Percentiles rank a stretch among this genome's conserved stretches.
Conservation (phyloP, 2,329 filamentous ascomycete species). For the Colletotrichum lentis region DNA sequence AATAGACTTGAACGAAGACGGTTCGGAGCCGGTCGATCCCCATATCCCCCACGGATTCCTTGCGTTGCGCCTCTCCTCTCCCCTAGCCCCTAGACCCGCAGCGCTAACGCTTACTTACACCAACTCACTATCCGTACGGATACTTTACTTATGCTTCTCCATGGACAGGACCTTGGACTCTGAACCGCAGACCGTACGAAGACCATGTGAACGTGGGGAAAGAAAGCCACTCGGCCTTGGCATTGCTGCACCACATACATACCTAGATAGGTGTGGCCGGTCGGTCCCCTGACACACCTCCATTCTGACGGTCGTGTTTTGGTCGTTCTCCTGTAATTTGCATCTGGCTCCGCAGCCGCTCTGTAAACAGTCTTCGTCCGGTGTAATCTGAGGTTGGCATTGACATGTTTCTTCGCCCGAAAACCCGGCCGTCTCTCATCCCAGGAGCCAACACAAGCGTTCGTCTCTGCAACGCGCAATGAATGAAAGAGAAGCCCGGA, state of each 20-base stretch:
- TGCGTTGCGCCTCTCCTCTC: neutral
- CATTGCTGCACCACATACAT: conserved; percentile 26
- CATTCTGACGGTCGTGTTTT: conserved; percentile 1
- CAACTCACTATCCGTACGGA: too few relatives aligned
- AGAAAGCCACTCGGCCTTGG: conserved; percentile 20
- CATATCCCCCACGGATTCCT: conserved; percentile 7
- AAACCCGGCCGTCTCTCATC: too few relatives aligned
- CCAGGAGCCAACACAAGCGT: neutral
- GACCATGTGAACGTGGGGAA: neutral
- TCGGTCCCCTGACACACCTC: conserved; percentile 24
- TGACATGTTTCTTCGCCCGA: neutral
- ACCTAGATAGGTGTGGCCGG: conserved; percentile 23
- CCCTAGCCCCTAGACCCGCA: too few relatives aligned
- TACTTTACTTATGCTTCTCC: neutral
- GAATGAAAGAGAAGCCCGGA: neutral
- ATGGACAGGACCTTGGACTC: neutral
- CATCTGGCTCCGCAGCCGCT: neutral
- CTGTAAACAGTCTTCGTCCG: neutral
- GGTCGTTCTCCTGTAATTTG: conserved; percentile 24
- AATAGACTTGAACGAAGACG: conserved; percentile 29
- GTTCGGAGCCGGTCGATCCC: conserved; percentile 10
- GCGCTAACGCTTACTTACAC: too few relatives aligned
- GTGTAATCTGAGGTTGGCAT: conserved; percentile 14
- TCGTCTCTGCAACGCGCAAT: neutral
- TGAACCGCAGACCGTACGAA: neutral